Percentiles rank a stretch among this genome's conserved stretches.
phyloP scores from a whole-genome alignment of 345 rosid genomes.

The Camelina hispida region DNA sequence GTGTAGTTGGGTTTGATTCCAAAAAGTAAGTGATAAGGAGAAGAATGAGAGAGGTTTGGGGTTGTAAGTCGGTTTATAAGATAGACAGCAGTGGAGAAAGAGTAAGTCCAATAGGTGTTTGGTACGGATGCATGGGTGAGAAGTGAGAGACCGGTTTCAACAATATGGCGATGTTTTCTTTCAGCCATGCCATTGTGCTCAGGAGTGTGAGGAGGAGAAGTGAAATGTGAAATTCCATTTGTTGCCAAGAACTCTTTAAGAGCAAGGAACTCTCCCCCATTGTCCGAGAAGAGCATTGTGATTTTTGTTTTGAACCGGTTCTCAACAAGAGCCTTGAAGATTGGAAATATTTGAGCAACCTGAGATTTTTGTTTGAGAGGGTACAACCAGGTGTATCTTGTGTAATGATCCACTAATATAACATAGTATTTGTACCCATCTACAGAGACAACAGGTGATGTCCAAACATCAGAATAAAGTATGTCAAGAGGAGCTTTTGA shows the following conservation, averaged over 20 bases:
- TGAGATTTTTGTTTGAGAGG: neutral
- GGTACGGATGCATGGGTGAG: neutral
- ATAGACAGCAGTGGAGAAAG: rapidly evolving
- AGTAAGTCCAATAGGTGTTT: neutral
- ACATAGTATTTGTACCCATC: neutral
- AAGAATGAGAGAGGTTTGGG: rapidly evolving
- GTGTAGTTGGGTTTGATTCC: rapidly evolving
- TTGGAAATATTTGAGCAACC: neutral
- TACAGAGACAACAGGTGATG: neutral
- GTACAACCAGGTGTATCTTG: neutral
- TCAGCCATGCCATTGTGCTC: neutral
- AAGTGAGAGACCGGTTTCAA: neutral
- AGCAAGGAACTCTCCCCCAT: neutral
- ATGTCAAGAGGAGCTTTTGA: neutral
- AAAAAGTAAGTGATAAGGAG: neutral
- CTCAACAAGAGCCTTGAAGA: neutral
- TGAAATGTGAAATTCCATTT: neutral
- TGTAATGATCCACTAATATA: neutral
- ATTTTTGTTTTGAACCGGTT: neutral
- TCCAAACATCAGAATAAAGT: neutral
- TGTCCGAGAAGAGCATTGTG: neutral
- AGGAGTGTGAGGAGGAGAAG: neutral
- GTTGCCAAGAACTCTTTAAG: rapidly evolving
- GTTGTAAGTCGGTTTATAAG: neutral
- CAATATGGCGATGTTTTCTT: neutral